Evolutionary conservation across 805 yeast genomes (phyloP).

Genomic region (Blastobotrys muscicola): DNA sequence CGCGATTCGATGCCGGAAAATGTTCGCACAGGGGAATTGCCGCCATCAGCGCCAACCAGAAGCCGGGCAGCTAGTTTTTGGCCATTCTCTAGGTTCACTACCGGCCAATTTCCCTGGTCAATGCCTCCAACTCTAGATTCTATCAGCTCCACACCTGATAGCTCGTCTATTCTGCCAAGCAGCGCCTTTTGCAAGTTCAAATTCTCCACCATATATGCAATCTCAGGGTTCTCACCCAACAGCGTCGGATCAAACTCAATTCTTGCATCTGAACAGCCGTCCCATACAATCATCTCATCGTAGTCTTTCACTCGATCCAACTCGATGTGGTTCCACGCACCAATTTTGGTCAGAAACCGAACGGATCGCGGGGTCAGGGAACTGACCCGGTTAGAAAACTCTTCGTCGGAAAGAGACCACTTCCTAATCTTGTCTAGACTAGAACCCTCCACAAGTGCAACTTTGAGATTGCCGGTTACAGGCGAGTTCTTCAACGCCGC

Average conservation of each 20-base stretch:
- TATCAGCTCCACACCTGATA: conserved; percentile 12
- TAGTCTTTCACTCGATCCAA: conserved; percentile 69
- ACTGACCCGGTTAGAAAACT: conserved; percentile 70
- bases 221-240: conserved; percentile 24
- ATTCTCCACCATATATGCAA: conserved; percentile 85
- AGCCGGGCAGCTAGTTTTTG: conserved; percentile 54
- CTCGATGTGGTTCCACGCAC: conserved; percentile 64
- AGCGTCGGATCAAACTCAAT: conserved; percentile 52
- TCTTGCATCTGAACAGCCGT: conserved; percentile 63
- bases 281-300: conserved; percentile 78
- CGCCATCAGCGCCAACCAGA: conserved; percentile 94
- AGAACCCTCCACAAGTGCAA: conserved; percentile 68
- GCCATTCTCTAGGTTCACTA: conserved; percentile 60
- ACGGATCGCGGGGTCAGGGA: conserved; percentile 79
- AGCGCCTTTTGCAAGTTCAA: conserved; percentile 73
- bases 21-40: conserved; percentile 81
- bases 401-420: conserved; percentile 37
- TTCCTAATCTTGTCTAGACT: conserved; percentile 42
- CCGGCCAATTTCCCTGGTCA: conserved; percentile 49
- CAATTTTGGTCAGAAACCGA: conserved; percentile 54
- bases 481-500: conserved; percentile 66
- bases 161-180: conserved; percentile 41
- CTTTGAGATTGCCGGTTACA: conserved; percentile 45
- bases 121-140: conserved; percentile 3
- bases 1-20: conserved; percentile 75